Evolutionary conservation across 2,329 filamentous ascomycete genomes (phyloP).

Genomic region (Fusarium sp.): DNA sequence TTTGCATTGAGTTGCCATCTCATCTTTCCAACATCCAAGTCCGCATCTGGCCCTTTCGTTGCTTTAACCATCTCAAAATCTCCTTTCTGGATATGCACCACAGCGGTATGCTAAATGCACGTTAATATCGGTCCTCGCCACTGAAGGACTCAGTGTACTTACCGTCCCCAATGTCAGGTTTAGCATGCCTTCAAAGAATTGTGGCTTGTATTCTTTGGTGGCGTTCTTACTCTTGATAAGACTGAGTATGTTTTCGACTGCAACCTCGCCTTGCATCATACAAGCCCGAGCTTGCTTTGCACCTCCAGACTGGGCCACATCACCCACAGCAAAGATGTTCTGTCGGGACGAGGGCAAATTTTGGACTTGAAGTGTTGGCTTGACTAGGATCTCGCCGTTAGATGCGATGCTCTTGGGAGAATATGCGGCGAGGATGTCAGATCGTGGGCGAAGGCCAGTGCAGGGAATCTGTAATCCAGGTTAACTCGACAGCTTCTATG

Average conservation of each 20-base stretch:
- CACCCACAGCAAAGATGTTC: slow-evolving; percentile 12
- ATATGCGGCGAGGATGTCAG: neutral
- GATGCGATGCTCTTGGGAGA: slow-evolving; percentile 4
- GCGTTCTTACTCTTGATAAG: neutral
- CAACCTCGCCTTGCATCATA: slow-evolving; percentile 17
- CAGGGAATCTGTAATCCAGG: slow-evolving; percentile 12
- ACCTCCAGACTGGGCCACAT: slow-evolving; percentile 21
- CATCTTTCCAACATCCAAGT: slow-evolving; percentile 4
- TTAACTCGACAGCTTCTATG: accelerated
- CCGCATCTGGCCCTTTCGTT: neutral
- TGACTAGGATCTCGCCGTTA: slow-evolving; percentile 9
- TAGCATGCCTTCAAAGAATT: slow-evolving; percentile 10
- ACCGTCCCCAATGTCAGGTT: slow-evolving; percentile 25
- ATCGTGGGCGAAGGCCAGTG: slow-evolving; percentile 22
- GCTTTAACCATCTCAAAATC: slow-evolving; percentile 6
- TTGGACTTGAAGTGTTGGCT: slow-evolving; percentile 14
- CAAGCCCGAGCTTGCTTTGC: slow-evolving; percentile 26
- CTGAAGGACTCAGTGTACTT: accelerated
- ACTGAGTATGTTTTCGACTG: neutral
- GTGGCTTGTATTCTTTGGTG: neutral
- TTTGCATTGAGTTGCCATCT: slow-evolving; percentile 5
- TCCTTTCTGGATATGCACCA: slow-evolving; percentile 5
- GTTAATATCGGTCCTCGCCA: accelerated
- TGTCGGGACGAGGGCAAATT: neutral
- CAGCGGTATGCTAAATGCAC: neutral